Conservation (phyloP, 2,329 filamentous ascomycete genomes). For the Penicillium paneum region DNA sequence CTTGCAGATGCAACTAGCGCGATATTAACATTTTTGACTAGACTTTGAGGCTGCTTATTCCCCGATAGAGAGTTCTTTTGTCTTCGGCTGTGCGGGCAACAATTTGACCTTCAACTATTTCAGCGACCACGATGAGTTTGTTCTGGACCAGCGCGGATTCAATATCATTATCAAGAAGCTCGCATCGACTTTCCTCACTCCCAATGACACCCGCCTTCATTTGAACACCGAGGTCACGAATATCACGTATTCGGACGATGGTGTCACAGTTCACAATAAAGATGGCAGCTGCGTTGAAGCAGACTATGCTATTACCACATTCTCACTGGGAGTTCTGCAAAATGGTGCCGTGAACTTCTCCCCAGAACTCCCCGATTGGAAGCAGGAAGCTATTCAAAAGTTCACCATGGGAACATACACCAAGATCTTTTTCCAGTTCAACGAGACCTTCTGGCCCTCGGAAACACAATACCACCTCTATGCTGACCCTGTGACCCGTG, state of each 20-base stretch:
- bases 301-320: conserved; percentile 63
- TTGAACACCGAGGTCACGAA: conserved; percentile 58
- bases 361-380: conserved; percentile 62
- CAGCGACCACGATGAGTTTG: conserved; percentile 60
- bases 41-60: conserved; percentile 60
- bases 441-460: conserved; percentile 63
- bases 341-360: conserved; percentile 57
- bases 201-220: conserved; percentile 56
- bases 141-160: conserved; percentile 61
- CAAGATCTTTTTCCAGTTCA: conserved; percentile 69
- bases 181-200: conserved; percentile 55
- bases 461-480: conserved; percentile 56
- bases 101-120: conserved; percentile 64
- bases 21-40: conserved; percentile 10
- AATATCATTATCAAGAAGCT: conserved; percentile 57
- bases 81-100: conserved; percentile 55
- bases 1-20: not conserved
- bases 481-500: conserved; percentile 47
- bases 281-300: conserved; percentile 58
- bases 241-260: conserved; percentile 52
- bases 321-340: conserved; percentile 66
- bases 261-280: conserved; percentile 53
- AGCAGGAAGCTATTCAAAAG: conserved; percentile 59
- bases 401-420: conserved; percentile 71
- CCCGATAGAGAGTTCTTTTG: conserved; percentile 56